Evolutionary conservation across 2,329 filamentous ascomycete species (phyloP), one percentile per base, ranked within the genome.

Genomic region (Beauveria bassiana): DNA sequence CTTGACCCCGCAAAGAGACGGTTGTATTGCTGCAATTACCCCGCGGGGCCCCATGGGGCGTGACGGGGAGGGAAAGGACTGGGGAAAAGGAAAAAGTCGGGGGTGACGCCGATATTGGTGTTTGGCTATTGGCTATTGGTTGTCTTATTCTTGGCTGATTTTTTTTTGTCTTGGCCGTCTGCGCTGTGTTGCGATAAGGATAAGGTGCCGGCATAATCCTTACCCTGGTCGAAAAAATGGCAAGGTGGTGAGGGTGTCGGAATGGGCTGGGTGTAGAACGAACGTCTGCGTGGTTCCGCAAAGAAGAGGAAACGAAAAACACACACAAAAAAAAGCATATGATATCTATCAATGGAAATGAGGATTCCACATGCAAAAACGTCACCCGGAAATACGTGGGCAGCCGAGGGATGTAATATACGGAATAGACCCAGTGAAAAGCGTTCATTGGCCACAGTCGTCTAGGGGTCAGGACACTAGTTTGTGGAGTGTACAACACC

Each of bases 11-110:
- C 45, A 47, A 49, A 26, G 31, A n/a, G 8, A 24, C 9, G 12
- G 5, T 54, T 22, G 8, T 54, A 7, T 24, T 42, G 7, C 24
- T 40, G 50, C 14, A 31, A 46, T 38, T 57, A 58, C 55, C 55
- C 55, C 45, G 45, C 55, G 45, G 55, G 55, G 55, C 45, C 55
- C 55, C 55, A 58, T 50, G 55, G 45, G 55, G 45, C 42, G n/a
- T 26, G 42, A 34, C 42, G 14, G 28, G 43, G 34, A 14, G 34
- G 12, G 10, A 16, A 38, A 38, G 14, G 51, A 7, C 34, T 24
- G 16, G 55, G 45, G 18, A 1, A 34, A 34, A 28, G 34, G 56
- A 26, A 26, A 9, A 43, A 28, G 5, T 57, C 54, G 43, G 54
- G 47, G 47, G 40, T 9, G 22, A 20, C 7, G 24, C 8, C 31